Evolutionary conservation across 2,329 filamentous ascomycete genomes (phyloP).

Genomic region (Pseudovirgaria hyperparasitica): DNA sequence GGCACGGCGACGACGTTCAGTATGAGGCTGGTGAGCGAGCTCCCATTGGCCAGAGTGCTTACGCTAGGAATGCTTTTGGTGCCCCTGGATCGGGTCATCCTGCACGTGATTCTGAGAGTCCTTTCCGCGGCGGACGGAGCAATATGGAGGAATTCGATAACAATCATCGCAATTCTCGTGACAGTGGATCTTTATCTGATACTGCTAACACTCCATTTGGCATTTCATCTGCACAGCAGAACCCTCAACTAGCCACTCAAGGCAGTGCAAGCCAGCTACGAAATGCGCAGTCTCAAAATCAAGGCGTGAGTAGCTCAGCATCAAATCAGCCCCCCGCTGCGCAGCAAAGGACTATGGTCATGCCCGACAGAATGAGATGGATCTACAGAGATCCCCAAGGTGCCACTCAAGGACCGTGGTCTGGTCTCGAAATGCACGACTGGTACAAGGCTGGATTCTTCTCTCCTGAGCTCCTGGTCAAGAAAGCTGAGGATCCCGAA

Average conservation of each 20-base stretch:
- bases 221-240: conserved; percentile 10
- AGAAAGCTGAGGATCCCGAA: conserved; percentile 84
- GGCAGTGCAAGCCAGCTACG: conserved; percentile 19
- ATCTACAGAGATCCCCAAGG: conserved; percentile 94
- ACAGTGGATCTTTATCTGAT: conserved; percentile 8
- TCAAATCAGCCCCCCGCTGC: conserved; percentile 54
- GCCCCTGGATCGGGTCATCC: conserved; percentile 14
- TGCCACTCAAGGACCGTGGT: conserved; percentile 86
- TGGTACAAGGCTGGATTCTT: conserved; percentile 99
- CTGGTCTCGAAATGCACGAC: conserved; percentile 96
- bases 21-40: conserved; percentile 24
- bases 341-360: conserved; percentile 84
- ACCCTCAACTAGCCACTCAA: conserved; percentile 15
- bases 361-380: conserved; percentile 98
- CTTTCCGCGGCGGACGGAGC: conserved; percentile 24
- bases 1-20: conserved; percentile 45
- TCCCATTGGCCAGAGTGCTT: conserved; percentile 46
- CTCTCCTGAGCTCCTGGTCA: conserved; percentile 84
- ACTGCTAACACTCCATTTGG: conserved; percentile 14
- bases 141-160: conserved; percentile 25
- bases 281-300: conserved; percentile 19
- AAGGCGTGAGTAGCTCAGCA: conserved; percentile 35
- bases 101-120: conserved; percentile 27
- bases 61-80: conserved; percentile 49
- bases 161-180: conserved; percentile 3